phyloP scores from a whole-genome alignment of 495 filamentous ascomycete genomes.

The Echria macrotheca region DNA sequence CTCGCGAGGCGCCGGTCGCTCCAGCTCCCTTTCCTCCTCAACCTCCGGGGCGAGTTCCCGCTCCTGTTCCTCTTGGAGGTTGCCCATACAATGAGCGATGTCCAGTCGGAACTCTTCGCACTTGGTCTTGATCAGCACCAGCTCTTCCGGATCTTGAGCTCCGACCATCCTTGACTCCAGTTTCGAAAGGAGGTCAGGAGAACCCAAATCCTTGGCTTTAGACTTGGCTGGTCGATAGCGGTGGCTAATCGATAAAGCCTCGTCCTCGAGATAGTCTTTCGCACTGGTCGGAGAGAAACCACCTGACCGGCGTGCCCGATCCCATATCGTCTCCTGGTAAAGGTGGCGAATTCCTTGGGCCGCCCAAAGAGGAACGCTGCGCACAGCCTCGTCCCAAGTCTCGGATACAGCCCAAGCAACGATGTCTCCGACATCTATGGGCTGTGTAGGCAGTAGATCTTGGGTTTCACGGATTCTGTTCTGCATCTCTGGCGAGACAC shows the following conservation, averaged over 20 bases:
- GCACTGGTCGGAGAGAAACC: constrained; percentile 26
- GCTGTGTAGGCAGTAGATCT: neutral
- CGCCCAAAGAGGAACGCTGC: constrained; percentile 55
- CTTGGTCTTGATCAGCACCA: neutral
- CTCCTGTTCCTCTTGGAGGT: constrained; percentile 64
- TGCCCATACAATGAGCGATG: neutral
- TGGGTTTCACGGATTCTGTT: constrained; percentile 30
- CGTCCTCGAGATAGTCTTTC: constrained; percentile 39
- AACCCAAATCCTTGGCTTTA: too few relatives aligned
- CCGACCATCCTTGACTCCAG: neutral
- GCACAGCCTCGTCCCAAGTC: constrained; percentile 44
- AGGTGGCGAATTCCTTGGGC: constrained; percentile 50
- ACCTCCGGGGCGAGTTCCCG: constrained; percentile 61
- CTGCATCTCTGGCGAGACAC: constrained; percentile 48
- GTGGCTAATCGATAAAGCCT: constrained; percentile 6
- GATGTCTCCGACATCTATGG: constrained; percentile 43
- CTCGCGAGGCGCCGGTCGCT: constrained; percentile 38
- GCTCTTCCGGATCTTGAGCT: neutral
- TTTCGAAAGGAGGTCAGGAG: neutral
- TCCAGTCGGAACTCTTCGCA: neutral
- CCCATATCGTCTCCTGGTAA: constrained; percentile 30
- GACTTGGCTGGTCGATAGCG: neutral
- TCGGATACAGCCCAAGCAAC: constrained; percentile 55
- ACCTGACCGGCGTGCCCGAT: neutral
- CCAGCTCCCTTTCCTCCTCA: constrained; percentile 52